Percentiles rank a stretch among this genome's conserved stretches.
Evolutionary conservation across 306 rosid species (phyloP).

Genomic region (Arachis stenosperma): DNA sequence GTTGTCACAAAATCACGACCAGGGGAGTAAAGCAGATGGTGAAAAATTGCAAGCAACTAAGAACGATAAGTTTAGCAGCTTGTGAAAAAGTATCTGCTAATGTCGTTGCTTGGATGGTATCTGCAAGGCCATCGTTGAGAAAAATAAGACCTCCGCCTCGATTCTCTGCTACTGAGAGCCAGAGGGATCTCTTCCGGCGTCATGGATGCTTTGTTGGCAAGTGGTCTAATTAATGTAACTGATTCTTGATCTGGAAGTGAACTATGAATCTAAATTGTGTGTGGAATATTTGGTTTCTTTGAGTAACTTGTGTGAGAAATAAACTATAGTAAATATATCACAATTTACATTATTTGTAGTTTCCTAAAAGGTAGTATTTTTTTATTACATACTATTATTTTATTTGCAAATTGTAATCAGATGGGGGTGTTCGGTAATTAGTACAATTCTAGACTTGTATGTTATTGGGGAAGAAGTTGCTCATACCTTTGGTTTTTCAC

Average conservation of each 20-base stretch:
- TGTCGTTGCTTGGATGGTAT: slow-evolving; percentile 67
- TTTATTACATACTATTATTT: no score
- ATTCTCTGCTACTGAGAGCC: slow-evolving; percentile 39
- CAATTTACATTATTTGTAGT: no score
- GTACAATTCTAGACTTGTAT: no score
- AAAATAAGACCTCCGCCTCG: slow-evolving; percentile 49
- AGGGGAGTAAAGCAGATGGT: slow-evolving; percentile 65
- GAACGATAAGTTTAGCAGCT: slow-evolving; percentile 54
- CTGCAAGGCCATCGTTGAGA: slow-evolving; percentile 60
- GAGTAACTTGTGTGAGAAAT: background rate
- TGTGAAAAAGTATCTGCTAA: slow-evolving; percentile 45
- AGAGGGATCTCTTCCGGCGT: slow-evolving; percentile 44
- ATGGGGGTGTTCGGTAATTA: no score
- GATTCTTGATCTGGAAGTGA: background rate
- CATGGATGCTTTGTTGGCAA: slow-evolving; percentile 58
- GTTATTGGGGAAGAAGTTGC: no score
- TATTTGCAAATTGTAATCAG: no score
- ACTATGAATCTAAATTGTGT: background rate
- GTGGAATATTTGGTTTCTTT: background rate
- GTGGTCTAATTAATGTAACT: background rate
- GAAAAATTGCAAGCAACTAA: slow-evolving; percentile 52
- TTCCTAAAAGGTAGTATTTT: no score
- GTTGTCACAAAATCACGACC: slow-evolving; percentile 50
- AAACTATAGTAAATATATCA: background rate
- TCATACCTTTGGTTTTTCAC: no score